These are phyloP conservation scores for Aspergillus steynii DNA, from an alignment of 495 filamentous ascomycete species.

Conservation along the genomic window DNA sequence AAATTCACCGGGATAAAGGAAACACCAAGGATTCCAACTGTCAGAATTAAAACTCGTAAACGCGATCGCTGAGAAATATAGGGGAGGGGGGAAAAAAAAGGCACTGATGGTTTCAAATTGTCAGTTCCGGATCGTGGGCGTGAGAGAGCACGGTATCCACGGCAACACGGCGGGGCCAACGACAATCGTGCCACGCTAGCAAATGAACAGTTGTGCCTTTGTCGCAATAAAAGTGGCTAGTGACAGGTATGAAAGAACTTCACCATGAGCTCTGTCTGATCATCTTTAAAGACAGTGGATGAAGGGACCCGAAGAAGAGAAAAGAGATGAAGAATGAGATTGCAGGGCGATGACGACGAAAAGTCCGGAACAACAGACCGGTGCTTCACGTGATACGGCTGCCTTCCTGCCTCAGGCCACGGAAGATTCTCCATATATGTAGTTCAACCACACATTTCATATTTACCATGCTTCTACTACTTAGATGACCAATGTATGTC, in stretches of 20 bases:
- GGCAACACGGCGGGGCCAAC: constrained; percentile 37
- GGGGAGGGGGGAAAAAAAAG: constrained; percentile 3
- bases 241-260: neutral
- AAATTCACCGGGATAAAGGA: neutral
- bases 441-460: neutral
- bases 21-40: neutral
- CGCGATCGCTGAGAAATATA: constrained; percentile 1
- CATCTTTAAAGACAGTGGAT: neutral
- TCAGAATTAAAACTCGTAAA: neutral
- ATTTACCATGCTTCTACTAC: constrained; percentile 4
- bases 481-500: neutral
- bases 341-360: neutral
- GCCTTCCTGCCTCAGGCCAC: constrained; percentile 1
- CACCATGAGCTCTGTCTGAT: neutral
- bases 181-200: constrained; percentile 1
- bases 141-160: constrained; percentile 35
- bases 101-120: constrained; percentile 28
- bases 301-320: neutral
- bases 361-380: no score
- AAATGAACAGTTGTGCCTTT: neutral
- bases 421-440: neutral
- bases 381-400: neutral
- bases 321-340: neutral
- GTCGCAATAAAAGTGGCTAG: neutral
- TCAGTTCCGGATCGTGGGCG: constrained; percentile 23